phyloP scores from a whole-genome alignment of 2,329 filamentous ascomycete species.

The Aspergillus quadrilineatus region DNA sequence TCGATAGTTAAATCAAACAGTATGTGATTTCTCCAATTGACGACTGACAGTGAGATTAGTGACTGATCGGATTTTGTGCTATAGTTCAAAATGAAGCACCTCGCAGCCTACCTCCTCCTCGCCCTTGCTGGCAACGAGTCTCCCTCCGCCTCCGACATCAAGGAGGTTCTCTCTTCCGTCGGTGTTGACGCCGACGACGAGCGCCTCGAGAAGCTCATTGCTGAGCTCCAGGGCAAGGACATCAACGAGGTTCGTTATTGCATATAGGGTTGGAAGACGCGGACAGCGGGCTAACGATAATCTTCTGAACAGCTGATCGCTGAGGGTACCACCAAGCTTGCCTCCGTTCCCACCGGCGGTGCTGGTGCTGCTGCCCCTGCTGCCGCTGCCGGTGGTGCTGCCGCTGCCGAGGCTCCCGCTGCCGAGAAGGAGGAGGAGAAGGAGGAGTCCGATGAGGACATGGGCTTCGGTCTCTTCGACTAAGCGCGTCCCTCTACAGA shows the following conservation, averaged over 20 bases:
- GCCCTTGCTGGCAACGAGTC: conserved; percentile 86
- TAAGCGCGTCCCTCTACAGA: conserved; percentile 36
- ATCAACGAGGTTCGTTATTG: conserved; percentile 75
- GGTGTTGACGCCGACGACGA: conserved; percentile 91
- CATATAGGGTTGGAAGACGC: background rate
- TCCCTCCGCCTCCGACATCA: conserved; percentile 83
- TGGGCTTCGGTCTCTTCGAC: conserved; percentile 75
- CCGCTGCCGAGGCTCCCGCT: conserved; percentile 64
- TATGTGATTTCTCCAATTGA: conserved; percentile 21
- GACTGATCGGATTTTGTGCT: conserved; percentile 20
- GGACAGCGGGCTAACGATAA: conserved; percentile 17
- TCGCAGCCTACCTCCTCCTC: conserved; percentile 98
- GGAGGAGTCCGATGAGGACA: conserved; percentile 71
- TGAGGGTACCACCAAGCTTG: conserved; percentile 88
- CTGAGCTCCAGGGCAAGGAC: conserved; percentile 67
- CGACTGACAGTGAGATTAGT: background rate
- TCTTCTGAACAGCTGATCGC: conserved; percentile 70
- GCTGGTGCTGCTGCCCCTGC: conserved; percentile 50
- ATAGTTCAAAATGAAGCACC: conserved; percentile 90
- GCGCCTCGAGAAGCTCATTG: conserved; percentile 80
- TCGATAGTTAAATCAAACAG: conserved; percentile 36
- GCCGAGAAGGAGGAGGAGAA: conserved; percentile 72
- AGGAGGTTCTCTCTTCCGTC: conserved; percentile 84
- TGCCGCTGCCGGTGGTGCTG: conserved; percentile 64
- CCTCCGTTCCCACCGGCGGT: conserved; percentile 93